Evolutionary conservation across 768 basidiomycete species (phyloP), one percentile per base, ranked within the genome.

Genomic region (Lentinus tigrinus): DNA sequence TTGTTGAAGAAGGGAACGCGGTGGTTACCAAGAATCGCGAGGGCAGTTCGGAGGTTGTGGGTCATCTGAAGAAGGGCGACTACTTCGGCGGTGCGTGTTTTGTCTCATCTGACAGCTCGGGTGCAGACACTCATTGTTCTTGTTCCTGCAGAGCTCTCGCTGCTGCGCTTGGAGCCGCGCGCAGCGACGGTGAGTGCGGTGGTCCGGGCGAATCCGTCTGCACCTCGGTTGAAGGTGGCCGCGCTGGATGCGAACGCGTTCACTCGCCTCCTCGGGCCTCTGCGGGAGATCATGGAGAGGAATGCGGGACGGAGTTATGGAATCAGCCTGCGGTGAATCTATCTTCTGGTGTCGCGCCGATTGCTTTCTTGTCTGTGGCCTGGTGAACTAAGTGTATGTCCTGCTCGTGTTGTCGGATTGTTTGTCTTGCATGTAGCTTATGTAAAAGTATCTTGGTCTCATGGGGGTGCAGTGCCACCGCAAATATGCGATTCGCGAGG

Each of bases 161-260:
- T 99, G 23, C 81, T 99, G 55, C 88, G 90, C 58, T 81, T 88
- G 13, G 91, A 89, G 40, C 94, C 95, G 16, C 90, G 96, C 47
- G 95, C 95, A 2, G 96, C 96, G n/a, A 98, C 95, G 14, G 95
- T 99, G 56, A 93, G 93, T 63, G 94, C 94, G 3, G 72, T 88
- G 16, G 71, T 75, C 48, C 79, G 87, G 9, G 62, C 62, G 0
- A 79, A 83, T 40, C 71, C 74, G 34, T 73, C 78, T 24, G 69
- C 71, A 59, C 81, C 80, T 11, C 92, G 89, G 70, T 83, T 99
- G 42, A 93, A 95, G 71, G 93, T 98, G 13, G 96, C 96, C 7
- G 93, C 93, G 10, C 78, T 99, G 63, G 95, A 95, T 66, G 93
- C 93, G 36, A 84, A 91, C 57, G 90, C 95, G 19, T 99, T 99